Percentiles rank a stretch among this genome's conserved stretches.
Conservation (phyloP, 176 grass and related monocot genomes). For the Thinopyrum elongatum region DNA sequence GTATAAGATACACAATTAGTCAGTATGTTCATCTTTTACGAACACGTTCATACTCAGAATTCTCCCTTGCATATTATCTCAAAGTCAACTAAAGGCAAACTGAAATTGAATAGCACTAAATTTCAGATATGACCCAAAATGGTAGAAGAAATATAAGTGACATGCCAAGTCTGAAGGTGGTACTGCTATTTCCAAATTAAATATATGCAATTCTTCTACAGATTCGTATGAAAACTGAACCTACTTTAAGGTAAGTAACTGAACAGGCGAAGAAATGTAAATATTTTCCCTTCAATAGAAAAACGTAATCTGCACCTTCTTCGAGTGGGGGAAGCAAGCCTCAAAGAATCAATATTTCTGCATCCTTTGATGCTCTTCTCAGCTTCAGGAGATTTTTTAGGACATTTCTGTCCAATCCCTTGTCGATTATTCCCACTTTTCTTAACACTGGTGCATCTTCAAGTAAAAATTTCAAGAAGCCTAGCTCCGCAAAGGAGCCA, state of each 20-base stretch:
- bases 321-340: neutral
- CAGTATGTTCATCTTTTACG: neutral
- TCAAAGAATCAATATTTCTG: conserved; percentile 15
- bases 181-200: neutral
- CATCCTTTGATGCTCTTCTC: conserved; percentile 34
- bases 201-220: neutral
- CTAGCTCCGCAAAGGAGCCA: conserved; percentile 1
- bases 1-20: neutral
- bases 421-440: neutral
- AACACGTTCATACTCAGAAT: neutral
- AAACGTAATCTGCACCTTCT: neutral
- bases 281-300: neutral
- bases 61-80: neutral
- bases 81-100: neutral
- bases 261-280: neutral
- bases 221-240: neutral
- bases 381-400: conserved; percentile 35
- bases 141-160: neutral
- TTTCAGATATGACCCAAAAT: conserved; percentile 6
- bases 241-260: neutral
- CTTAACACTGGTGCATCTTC: conserved; percentile 13
- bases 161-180: conserved; percentile 1
- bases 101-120: neutral
- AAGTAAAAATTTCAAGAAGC: conserved; percentile 32
- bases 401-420: neutral